phyloP scores from a whole-genome alignment of 495 filamentous ascomycete species.

The Cercophora sp. region DNA sequence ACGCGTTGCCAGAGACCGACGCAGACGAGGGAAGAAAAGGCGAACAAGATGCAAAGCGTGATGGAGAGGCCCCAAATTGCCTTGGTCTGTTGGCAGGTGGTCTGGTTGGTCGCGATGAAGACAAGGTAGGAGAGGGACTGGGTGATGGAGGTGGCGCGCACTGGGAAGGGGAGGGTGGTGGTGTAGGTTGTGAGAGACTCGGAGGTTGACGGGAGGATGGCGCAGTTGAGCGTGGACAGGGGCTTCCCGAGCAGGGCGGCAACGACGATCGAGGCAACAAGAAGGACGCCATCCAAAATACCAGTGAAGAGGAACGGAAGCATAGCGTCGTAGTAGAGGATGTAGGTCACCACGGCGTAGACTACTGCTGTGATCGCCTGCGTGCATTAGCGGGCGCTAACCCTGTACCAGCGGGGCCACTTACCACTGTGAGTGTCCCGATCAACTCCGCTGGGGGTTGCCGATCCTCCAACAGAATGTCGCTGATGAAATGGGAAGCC shows the following conservation, averaged over 20 bases:
- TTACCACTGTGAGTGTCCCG: conserved; percentile 73
- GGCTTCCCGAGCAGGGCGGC: conserved; percentile 77
- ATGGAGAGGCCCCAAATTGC: conserved; percentile 86
- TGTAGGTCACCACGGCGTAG: conserved; percentile 72
- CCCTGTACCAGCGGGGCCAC: conserved; percentile 24
- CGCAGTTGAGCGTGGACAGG: conserved; percentile 72
- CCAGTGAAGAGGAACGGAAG: conserved; percentile 70
- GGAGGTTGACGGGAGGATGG: conserved; percentile 34
- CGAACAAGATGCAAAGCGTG: conserved; percentile 73
- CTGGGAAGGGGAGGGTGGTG: conserved; percentile 7
- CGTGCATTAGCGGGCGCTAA: not conserved
- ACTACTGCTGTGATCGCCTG: conserved; percentile 74
- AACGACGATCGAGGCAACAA: conserved; percentile 74
- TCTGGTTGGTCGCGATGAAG: conserved; percentile 44
- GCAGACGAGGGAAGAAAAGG: conserved; percentile 57
- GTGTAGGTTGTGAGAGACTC: conserved; percentile 10
- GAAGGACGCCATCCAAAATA: conserved; percentile 61
- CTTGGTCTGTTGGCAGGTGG: conserved; percentile 82
- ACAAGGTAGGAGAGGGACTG: conserved; percentile 20
- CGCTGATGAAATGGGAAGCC: conserved; percentile 75
- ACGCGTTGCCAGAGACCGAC: conserved; percentile 38
- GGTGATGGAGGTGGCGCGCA: conserved; percentile 9
- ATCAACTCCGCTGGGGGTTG: conserved; percentile 69
- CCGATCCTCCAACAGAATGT: conserved; percentile 61
- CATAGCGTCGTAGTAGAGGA: conserved; percentile 75